Conservation (phyloP, 164 flowering plant genomes). For the Vitis labrusca region DNA sequence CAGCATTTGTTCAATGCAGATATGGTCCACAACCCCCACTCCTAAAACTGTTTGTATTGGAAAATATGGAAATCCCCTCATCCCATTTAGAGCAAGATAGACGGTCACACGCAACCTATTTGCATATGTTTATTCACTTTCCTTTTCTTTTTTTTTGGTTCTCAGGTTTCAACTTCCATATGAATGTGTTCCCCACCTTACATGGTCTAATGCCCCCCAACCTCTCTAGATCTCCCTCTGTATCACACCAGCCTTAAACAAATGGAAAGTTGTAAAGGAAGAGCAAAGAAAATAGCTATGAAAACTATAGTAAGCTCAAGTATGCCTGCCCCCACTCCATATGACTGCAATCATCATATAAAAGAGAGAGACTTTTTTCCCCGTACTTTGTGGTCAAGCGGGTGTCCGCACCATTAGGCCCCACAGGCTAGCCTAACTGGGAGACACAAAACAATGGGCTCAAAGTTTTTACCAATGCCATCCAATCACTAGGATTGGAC, state of each 20-base stretch:
- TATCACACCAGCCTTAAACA: constrained; percentile 5
- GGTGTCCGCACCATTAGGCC: constrained; percentile 26
- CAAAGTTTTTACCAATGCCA: constrained; percentile 40
- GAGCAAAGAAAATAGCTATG: constrained; percentile 2
- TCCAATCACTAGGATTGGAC: constrained; percentile 32
- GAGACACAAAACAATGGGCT: constrained; percentile 75
- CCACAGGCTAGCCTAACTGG: constrained; percentile 36
- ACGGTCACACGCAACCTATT: constrained; percentile 24
- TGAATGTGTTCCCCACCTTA: constrained; percentile 82
- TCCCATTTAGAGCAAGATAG: constrained; percentile 22
- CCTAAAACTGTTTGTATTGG: constrained; percentile 36
- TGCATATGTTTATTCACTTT: constrained; percentile 25
- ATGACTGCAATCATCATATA: constrained; percentile 56
- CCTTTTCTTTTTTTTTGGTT: too few relatives aligned
- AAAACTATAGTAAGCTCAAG: constrained; percentile 2
- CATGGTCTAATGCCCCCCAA: constrained; percentile 30
- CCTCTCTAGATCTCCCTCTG: background rate
- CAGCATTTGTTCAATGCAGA: constrained; percentile 24
- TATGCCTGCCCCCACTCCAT: constrained; percentile 28
- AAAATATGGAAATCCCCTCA: constrained; percentile 28
- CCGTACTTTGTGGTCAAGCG: constrained; percentile 55
- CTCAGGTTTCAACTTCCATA: constrained; percentile 37
- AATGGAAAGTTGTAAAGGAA: constrained; percentile 19
- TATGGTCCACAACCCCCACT: constrained; percentile 39
- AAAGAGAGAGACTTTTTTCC: constrained; percentile 37